Conservation (phyloP, 2,329 filamentous ascomycete species). For the Cordyceps javanica region DNA sequence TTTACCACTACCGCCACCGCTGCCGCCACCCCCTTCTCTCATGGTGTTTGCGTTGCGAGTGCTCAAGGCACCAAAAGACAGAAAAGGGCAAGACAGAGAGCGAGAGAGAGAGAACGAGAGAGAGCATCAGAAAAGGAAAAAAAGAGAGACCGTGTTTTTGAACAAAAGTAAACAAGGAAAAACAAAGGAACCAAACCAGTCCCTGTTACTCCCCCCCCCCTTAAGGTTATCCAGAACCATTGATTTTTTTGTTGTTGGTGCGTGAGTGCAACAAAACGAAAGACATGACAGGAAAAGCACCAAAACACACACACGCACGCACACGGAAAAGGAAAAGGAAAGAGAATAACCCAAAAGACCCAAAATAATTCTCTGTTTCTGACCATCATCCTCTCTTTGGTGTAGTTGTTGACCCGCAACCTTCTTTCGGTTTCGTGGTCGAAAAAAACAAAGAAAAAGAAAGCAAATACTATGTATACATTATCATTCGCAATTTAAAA, state of each 20-base stretch:
- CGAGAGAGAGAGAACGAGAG: no score
- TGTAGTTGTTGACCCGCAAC: not conserved
- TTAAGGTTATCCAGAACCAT: constrained; percentile 2
- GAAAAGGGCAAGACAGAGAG: no score
- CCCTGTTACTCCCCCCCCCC: not conserved
- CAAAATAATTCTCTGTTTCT: not conserved
- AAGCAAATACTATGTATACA: not conserved
- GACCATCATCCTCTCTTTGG: not conserved
- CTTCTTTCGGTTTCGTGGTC: not conserved
- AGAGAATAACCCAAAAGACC: not conserved
- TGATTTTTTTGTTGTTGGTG: not conserved
- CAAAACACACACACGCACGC: no score
- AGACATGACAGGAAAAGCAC: not conserved
- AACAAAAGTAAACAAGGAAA: not conserved
- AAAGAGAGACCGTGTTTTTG: not conserved
- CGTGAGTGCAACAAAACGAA: not conserved
- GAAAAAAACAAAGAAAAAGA: not conserved
- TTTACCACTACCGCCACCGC: no score
- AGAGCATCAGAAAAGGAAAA: not conserved
- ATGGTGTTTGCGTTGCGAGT: no score
- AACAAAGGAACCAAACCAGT: not conserved
- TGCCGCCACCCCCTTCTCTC: no score
- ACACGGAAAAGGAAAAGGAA: not conserved
- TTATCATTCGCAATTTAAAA: constrained; percentile 4
- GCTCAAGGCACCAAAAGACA: no score